Percentiles rank a stretch among this genome's conserved stretches.
phyloP scores from a whole-genome alignment of 805 yeast species.

The Starmerella gropengiesseri region DNA sequence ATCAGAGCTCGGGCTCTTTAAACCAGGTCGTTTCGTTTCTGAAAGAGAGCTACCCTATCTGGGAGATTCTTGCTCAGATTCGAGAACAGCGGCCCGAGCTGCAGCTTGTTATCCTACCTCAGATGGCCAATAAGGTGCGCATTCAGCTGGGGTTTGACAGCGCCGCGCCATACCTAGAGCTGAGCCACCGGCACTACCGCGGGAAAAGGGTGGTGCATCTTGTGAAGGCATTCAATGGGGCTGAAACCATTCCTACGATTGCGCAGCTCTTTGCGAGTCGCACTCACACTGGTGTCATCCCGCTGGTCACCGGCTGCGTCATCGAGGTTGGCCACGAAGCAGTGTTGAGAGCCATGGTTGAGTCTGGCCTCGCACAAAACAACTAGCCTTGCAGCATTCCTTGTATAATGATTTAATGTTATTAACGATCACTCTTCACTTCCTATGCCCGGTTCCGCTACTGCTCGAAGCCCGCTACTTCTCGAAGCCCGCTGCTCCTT shows the following conservation, averaged over 20 bases:
- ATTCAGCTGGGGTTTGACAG: conserved; percentile 12
- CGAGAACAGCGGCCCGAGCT: neutral
- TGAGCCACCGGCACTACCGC: conserved; percentile 20
- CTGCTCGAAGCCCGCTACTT: too few species aligned
- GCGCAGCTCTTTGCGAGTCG: conserved; percentile 17
- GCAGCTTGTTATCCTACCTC: conserved; percentile 23
- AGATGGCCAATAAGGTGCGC: conserved; percentile 18
- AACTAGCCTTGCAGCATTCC: too few species aligned
- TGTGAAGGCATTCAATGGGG: conserved; percentile 19
- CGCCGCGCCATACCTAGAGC: conserved; percentile 17
- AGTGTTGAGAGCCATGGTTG: conserved; percentile 6
- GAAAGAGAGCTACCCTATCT: conserved; percentile 17
- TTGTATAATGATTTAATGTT: too few species aligned
- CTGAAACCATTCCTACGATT: conserved; percentile 9
- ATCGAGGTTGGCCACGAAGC: conserved; percentile 9
- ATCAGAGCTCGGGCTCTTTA: conserved; percentile 16
- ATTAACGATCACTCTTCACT: too few species aligned
- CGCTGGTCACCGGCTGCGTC: conserved; percentile 19
- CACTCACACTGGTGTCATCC: conserved; percentile 9
- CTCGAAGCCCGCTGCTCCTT: too few species aligned
- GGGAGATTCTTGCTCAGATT: conserved; percentile 13
- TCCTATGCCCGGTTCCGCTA: too few species aligned
- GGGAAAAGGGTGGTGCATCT: conserved; percentile 13
- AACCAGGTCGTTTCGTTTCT: conserved; percentile 17
- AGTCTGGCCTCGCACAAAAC: neutral